Base-by-base conservation (phyloP, 2,329 filamentous ascomycete genomes). In the Fusarium sp. region DNA sequence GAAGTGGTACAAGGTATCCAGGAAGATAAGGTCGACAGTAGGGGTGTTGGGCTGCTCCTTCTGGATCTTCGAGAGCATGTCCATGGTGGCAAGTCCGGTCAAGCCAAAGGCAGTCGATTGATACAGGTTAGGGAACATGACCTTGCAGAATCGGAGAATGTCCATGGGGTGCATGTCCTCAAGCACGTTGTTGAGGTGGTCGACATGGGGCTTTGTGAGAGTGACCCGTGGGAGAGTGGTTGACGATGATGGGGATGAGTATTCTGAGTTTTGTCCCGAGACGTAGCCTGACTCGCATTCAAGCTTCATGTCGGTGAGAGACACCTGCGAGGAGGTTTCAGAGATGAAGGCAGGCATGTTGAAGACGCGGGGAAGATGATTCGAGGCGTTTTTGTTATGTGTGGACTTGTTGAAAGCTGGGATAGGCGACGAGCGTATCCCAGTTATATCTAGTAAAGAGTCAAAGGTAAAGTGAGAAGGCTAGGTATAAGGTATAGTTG, bases 91-190 rank as follows among this genome's bases (percentile, higher is more conserved):
- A 34, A 96, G 89, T 45, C 93, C 93, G 3, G 92, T 93, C 67
- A 95, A 82, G 55, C 92, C 92, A 77, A 95, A 95, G 59, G 93
- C 92, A 14, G 93, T 95, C 45, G 92, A 93, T 81, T 96, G 93
- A 83, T 89, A 98, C 46, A 98, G 89, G 78, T 92, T 92, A 76
- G 96, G 96, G 75, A 99, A 91, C 74, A 95, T 92, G 74, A 92
- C 90, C 78, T 95, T 92, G 86, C 91, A 93, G 92, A 97, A 98
- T 82, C 90, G 91, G 66, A 99, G 88, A 75, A 98, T 92, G 71
- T 98, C 95, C 87, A 95, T 86, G 66, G 96, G 93, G 78, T 94
- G 89, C 80, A 98, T 92, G 77, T 90, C 88, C 80, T 96, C 92
- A 74, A 99, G 85, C 81, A 97, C 93, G 70, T 89, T 83, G 86